Evolutionary conservation across 805 yeast species (phyloP), one percentile per base, ranked within the genome.

Genomic region (Cyberlindnera xylosilytica): DNA sequence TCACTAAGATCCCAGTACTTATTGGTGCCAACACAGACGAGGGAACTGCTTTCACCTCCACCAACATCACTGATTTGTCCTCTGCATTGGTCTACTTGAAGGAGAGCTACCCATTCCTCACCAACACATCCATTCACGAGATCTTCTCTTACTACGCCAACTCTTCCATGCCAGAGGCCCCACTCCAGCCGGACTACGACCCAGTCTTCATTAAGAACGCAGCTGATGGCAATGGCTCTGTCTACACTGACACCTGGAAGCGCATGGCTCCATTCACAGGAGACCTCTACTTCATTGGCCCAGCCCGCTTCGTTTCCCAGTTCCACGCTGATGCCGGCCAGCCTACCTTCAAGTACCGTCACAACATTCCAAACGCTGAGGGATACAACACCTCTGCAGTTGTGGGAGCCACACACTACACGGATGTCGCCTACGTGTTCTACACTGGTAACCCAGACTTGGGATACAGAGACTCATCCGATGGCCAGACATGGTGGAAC

Each of bases 11-110:
- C 22, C 54, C 56, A 10, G 24, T 54, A 3, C 37, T 56, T 17
- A 50, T 56, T 17, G 61, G 61, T 2, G 40, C 52, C 4, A 53
- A 49, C 36, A 46, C 57, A 10, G 58, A 56, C 28, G 53, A 54
- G 17, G 59, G 59, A 9, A 33, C 38, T 12, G 27, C 22, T 4
- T 49, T 51, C 29, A 7, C 39, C 10, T 6, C 26, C 18, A 6
- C 37, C 6, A 26, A 41, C n/a, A 28, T 42, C 13, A 35, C 40
- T 2, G 34, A 37, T 31, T 20, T n/a, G 12, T 34, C 42, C 4
- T 33, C 38, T 10, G 34, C 47, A 6, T 16, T 31, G 15, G 39
- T 40, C 6, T 17, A 33, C 12, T 11, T 39, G 16, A 6, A 18
- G 3, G 38, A 3, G 1, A 12, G 30, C 1, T 43, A n/a, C 35